phyloP scores from a whole-genome alignment of 352 stramenopile genomes.

The Globisporangium solare region DNA sequence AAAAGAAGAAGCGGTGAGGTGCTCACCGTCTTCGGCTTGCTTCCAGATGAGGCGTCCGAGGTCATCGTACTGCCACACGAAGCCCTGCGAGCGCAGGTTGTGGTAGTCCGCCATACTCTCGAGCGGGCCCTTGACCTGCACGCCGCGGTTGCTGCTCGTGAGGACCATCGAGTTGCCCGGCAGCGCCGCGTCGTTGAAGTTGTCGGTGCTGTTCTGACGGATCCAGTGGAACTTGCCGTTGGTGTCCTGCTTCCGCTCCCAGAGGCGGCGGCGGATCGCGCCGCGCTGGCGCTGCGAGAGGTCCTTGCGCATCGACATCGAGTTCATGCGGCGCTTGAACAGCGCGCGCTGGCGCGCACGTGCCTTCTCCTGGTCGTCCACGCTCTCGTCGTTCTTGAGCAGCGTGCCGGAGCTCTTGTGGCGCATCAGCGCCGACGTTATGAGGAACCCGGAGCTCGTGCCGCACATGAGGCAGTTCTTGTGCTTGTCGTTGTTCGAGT shows the following conservation, averaged over 20 bases:
- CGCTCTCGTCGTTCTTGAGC: slow-evolving; percentile 31
- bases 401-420: slow-evolving; percentile 56
- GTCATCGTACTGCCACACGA: slow-evolving; percentile 67
- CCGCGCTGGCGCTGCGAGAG: slow-evolving; percentile 66
- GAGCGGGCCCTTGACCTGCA: slow-evolving; percentile 8
- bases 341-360: slow-evolving; percentile 48
- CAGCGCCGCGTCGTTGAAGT: slow-evolving; percentile 16
- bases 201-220: slow-evolving; percentile 52
- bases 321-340: slow-evolving; percentile 68
- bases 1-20: neutral
- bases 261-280: slow-evolving; percentile 57
- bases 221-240: slow-evolving; percentile 78
- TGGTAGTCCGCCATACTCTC: slow-evolving; percentile 60
- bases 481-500: slow-evolving; percentile 37
- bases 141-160: slow-evolving; percentile 16
- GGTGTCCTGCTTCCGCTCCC: slow-evolving; percentile 46
- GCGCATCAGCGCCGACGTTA: slow-evolving; percentile 28
- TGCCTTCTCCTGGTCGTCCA: slow-evolving; percentile 31
- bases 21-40: slow-evolving; percentile 41
- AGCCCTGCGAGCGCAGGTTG: slow-evolving; percentile 57
- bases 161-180: slow-evolving; percentile 14
- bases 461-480: slow-evolving; percentile 66
- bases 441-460: slow-evolving; percentile 29
- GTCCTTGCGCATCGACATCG: slow-evolving; percentile 49
- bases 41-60: slow-evolving; percentile 48